Evolutionary conservation across 371 early-diverging fungal genomes (phyloP).

Genomic region (Mucor indicus): DNA sequence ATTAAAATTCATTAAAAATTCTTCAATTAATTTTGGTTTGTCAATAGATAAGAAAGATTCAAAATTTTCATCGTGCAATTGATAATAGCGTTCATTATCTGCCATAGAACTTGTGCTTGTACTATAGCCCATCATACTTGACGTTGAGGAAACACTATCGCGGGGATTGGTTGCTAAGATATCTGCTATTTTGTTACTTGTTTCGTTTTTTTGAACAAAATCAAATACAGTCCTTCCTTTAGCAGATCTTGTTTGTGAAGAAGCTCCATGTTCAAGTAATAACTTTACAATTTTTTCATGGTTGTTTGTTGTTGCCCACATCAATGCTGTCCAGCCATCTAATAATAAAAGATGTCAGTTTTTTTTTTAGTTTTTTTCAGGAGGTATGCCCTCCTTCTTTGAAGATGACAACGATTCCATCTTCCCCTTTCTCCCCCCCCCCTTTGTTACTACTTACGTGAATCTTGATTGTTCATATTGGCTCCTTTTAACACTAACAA

Average conservation of each 20-base stretch:
- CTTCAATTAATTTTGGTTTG: slow-evolving; percentile 38
- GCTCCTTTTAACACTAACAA: slow-evolving; percentile 74
- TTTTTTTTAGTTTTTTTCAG: too few species aligned
- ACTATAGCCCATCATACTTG: slow-evolving; percentile 25
- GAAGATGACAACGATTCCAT: too few species aligned
- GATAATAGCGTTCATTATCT: slow-evolving; percentile 50
- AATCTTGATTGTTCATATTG: slow-evolving; percentile 72
- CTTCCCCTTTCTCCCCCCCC: too few species aligned
- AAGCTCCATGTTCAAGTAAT: slow-evolving; percentile 78
- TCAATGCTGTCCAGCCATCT: slow-evolving; percentile 91
- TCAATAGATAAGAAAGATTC: slow-evolving; percentile 43
- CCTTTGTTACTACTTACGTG: slow-evolving; percentile 48
- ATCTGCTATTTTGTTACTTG: slow-evolving; percentile 51
- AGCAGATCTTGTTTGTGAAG: slow-evolving; percentile 61
- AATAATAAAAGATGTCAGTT: neutral
- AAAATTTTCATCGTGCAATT: slow-evolving; percentile 31
- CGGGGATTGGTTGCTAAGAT: slow-evolving; percentile 52
- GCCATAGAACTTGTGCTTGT: slow-evolving; percentile 10
- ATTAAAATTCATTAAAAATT: slow-evolving; percentile 1
- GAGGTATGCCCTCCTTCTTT: too few species aligned
- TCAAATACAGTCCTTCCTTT: slow-evolving; percentile 80
- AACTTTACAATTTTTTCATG: slow-evolving; percentile 71
- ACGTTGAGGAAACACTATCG: slow-evolving; percentile 46
- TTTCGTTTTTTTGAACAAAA: slow-evolving; percentile 14
- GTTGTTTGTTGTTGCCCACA: slow-evolving; percentile 91